A percentile compares a stretch with the other conserved stretches of the same genome.
Conservation (phyloP, 371 early-diverging fungal species). For the Syncephalis plumigaleata region DNA sequence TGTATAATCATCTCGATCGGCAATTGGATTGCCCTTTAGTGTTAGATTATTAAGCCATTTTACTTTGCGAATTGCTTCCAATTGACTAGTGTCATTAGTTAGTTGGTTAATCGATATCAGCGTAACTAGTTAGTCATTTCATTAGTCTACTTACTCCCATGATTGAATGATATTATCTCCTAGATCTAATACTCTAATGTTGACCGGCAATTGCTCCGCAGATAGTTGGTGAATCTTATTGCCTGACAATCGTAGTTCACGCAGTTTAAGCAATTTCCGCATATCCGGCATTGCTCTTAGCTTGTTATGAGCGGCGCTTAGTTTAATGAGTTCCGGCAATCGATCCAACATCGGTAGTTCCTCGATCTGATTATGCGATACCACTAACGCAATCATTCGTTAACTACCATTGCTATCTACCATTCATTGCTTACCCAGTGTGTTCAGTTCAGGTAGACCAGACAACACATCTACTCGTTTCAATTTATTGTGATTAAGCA, state of each 20-base stretch:
- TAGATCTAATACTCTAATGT: conserved; percentile 53
- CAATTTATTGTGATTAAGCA: conserved; percentile 60
- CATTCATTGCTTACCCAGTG: conserved; percentile 26
- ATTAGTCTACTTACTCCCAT: conserved; percentile 21
- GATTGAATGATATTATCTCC: conserved; percentile 46
- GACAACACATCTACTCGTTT: conserved; percentile 40
- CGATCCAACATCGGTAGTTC: conserved; percentile 29
- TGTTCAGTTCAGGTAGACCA: conserved; percentile 38
- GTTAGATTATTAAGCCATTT: conserved; percentile 41
- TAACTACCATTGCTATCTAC: neutral
- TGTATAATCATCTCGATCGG: conserved; percentile 37
- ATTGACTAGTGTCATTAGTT: too few relatives aligned
- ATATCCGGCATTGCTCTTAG: conserved; percentile 50
- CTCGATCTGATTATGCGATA: conserved; percentile 63
- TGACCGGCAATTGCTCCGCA: conserved; percentile 26
- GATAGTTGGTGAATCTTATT: conserved; percentile 51
- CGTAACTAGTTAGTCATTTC: too few relatives aligned
- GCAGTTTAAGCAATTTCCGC: conserved; percentile 26
- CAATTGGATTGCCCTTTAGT: conserved; percentile 62
- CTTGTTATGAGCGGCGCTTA: conserved; percentile 58
- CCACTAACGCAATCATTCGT: conserved; percentile 19
- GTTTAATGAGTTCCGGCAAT: conserved; percentile 41
- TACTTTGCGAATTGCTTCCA: too few relatives aligned
- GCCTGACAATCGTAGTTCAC: conserved; percentile 61
- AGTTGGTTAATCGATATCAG: too few relatives aligned